Evolutionary conservation across 345 rosid genomes (phyloP).

Genomic region (Syzygium jambos): DNA sequence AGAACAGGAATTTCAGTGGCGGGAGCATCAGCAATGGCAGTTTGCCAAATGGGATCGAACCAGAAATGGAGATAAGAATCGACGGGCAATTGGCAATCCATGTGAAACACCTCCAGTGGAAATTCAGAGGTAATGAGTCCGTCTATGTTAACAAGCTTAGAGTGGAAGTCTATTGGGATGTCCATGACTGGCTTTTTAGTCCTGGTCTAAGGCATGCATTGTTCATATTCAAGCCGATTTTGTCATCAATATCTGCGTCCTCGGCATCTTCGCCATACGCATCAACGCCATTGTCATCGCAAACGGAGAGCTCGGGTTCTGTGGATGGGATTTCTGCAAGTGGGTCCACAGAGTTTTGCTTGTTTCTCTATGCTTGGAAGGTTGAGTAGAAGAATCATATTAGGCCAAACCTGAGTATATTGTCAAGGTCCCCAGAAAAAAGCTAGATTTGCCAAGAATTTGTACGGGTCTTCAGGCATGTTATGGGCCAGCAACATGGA

Average conservation of each 20-base stretch:
- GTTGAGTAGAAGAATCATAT: conserved; percentile 17
- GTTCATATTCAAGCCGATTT: conserved; percentile 51
- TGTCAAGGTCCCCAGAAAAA: neutral
- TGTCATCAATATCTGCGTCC: conserved; percentile 17
- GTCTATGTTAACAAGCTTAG: conserved; percentile 36
- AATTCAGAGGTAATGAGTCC: conserved; percentile 65
- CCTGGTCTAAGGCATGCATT: conserved; percentile 62
- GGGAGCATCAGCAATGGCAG: neutral
- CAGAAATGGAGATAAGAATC: conserved; percentile 58
- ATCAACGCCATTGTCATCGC: conserved; percentile 19
- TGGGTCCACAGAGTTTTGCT: conserved; percentile 37
- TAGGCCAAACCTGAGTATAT: neutral
- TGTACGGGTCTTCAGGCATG: neutral
- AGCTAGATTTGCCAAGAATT: neutral
- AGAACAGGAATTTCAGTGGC: conserved; percentile 6
- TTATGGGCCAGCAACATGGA: conserved; percentile 13
- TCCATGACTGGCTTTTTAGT: conserved; percentile 68
- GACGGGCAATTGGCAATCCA: conserved; percentile 51
- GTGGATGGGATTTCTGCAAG: conserved; percentile 17
- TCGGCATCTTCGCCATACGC: neutral
- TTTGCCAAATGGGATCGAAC: conserved; percentile 22
- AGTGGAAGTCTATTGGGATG: conserved; percentile 69
- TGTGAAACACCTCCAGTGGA: conserved; percentile 76
- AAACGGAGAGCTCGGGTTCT: conserved; percentile 22
- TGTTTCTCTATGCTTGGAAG: conserved; percentile 65